Evolutionary conservation across 2,329 filamentous ascomycete genomes (phyloP).

Genomic region (Fusarium torulosum): DNA sequence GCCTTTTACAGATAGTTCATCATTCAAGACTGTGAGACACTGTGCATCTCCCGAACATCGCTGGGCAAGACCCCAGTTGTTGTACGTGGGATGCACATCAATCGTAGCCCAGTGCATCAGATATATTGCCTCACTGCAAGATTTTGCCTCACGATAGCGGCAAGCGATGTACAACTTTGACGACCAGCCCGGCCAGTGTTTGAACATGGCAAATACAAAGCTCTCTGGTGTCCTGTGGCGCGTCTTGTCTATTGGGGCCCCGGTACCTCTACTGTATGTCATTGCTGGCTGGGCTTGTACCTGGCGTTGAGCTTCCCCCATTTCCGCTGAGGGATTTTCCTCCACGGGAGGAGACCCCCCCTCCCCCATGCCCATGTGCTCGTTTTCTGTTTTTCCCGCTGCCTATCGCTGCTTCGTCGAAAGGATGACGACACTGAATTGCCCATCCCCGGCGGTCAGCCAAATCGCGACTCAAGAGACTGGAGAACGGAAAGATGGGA

Average conservation of each 20-base stretch:
- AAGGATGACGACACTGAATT: slow-evolving; percentile 47
- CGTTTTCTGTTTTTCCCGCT: slow-evolving; percentile 26
- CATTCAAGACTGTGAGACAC: slow-evolving; percentile 21
- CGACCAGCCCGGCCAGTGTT: slow-evolving; percentile 3
- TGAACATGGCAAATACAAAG: slow-evolving; percentile 32
- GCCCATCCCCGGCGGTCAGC: slow-evolving; percentile 47
- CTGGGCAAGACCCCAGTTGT: slow-evolving; percentile 24
- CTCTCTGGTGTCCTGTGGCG: slow-evolving; percentile 31
- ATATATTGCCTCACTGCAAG: slow-evolving; percentile 30
- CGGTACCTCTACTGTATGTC: slow-evolving; percentile 47
- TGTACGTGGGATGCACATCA: slow-evolving; percentile 31
- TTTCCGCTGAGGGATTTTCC: slow-evolving; percentile 49
- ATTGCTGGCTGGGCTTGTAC: slow-evolving; percentile 41
- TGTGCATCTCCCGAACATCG: slow-evolving; percentile 45
- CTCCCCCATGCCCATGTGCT: slow-evolving; percentile 39
- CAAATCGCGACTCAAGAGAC: slow-evolving; percentile 45
- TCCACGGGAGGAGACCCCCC: slow-evolving; percentile 30
- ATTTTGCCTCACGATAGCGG: slow-evolving; percentile 38
- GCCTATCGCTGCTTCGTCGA: slow-evolving; percentile 37
- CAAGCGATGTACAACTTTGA: slow-evolving; percentile 26
- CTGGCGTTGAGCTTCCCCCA: slow-evolving; percentile 37
- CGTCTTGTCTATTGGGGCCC: slow-evolving; percentile 31
- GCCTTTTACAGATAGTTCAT: slow-evolving; percentile 4
- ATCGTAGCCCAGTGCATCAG: slow-evolving; percentile 29
- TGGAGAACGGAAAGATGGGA: slow-evolving; percentile 30